Evolutionary conservation across 2,329 filamentous ascomycete genomes (phyloP).

Genomic region (Diaporthe humulicola): DNA sequence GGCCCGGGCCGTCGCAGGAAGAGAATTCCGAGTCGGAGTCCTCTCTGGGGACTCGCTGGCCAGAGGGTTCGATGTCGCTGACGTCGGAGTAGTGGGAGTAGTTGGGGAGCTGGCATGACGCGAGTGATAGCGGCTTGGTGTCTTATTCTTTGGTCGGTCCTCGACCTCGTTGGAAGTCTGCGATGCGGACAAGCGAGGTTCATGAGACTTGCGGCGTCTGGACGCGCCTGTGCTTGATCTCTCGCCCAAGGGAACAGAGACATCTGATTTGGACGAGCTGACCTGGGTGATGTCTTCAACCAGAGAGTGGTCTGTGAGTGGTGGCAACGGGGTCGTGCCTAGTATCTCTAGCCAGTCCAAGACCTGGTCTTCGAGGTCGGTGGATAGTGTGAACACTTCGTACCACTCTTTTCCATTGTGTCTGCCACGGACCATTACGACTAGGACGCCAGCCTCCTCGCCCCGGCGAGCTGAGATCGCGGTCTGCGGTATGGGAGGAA

Average conservation of each 20-base stretch:
- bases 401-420: constrained; percentile 80
- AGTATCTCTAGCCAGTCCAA: constrained; percentile 91
- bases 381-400: constrained; percentile 83
- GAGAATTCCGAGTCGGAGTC: constrained; percentile 54
- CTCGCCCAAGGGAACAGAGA: constrained; percentile 50
- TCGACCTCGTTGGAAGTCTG: constrained; percentile 38
- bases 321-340: constrained; percentile 64
- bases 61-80: constrained; percentile 34
- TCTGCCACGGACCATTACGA: constrained; percentile 87
- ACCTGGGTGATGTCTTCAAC: neutral
- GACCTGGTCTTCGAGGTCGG: constrained; percentile 82
- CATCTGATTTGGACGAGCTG: constrained; percentile 23
- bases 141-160: constrained; percentile 48
- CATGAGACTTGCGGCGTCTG: constrained; percentile 16
- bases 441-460: constrained; percentile 76
- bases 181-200: constrained; percentile 43
- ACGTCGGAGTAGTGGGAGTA: constrained; percentile 45
- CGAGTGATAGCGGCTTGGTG: constrained; percentile 53
- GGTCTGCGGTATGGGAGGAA: constrained; percentile 84
- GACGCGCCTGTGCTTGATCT: constrained; percentile 39
- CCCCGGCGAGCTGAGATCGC: constrained; percentile 85
- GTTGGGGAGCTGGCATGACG: constrained; percentile 47
- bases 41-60: constrained; percentile 49
- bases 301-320: constrained; percentile 41
- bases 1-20: constrained; percentile 42